Base-by-base conservation (phyloP, 345 rosid genomes). In the Toxicodendron radicans region DNA sequence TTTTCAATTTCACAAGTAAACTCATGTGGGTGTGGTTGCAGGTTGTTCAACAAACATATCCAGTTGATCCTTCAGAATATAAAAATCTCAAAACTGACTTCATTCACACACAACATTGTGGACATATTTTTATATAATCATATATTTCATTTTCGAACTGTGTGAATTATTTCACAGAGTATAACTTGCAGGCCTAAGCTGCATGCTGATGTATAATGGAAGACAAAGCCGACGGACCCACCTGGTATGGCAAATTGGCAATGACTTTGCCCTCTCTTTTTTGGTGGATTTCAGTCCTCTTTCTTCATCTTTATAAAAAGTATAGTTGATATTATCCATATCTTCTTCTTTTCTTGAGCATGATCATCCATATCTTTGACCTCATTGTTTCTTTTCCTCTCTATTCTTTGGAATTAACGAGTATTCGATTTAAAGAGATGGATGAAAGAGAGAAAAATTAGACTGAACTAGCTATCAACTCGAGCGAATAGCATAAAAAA, bases 21-120 rank as follows among this genome's bases (percentile, higher is more conserved):
- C 20, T 57, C 18, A 11, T 51, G 18, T 51, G 43, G 43, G 43
- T 38, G 9, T 38, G 54, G 54, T 51, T 51, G 17, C 52, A 38
- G 56, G 73, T 43, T 57, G 64, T 58, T 58, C 64, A 58, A 53
- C 73, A 58, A 70, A 57, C 73, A 58, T 11, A 21, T 45, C 38
- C 72, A 35, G 10, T 11, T 33, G 12, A 38, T 38, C 43, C 49
- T 68, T 68, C n/a, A 18, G 3, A 32, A 32, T 52, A 32, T 35
- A 17, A 63, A 16, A 9, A 9, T 14, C 4, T 38, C 23, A 18
- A 10, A 63, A 38, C 13, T 33, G 24, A 38, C 23, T 63, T 63
- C 20, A 33, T 2, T 38, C 24, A 17, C 13, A 23, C 41, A 60
- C n/a, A 14, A 51, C 43, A 38, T 38, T 38, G n/a, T n/a, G n/a